Conservation (phyloP, 148 eudicot genomes). For the Fagopyrum tataricum region DNA sequence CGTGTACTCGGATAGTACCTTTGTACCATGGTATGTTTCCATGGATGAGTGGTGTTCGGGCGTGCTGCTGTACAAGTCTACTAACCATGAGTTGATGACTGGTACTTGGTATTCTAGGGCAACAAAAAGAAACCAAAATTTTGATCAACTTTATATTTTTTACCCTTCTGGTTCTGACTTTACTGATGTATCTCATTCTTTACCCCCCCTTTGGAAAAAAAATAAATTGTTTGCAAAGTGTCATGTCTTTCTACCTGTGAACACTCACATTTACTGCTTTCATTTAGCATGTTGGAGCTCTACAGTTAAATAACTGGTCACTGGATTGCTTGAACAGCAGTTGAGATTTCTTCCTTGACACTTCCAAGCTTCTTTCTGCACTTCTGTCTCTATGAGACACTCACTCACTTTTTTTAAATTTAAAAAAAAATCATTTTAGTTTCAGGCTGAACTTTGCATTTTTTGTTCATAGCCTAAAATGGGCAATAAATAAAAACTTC, state of each 20-base stretch:
- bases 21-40: no score
- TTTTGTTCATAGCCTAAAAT: neutral
- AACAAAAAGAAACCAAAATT: neutral
- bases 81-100: neutral
- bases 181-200: neutral
- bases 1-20: no score
- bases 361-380: conserved; percentile 10
- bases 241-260: conserved; percentile 4
- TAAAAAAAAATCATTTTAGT: neutral
- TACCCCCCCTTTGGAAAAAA: neutral
- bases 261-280: conserved; percentile 13
- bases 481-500: no score
- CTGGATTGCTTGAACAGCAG: conserved; percentile 11
- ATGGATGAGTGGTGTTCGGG: no score
- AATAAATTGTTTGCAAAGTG: neutral
- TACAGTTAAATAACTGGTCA: conserved; percentile 7
- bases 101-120: neutral
- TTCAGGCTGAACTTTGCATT: neutral
- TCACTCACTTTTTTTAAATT: neutral
- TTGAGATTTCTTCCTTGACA: conserved; percentile 9
- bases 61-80: no score
- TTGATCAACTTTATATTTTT: neutral
- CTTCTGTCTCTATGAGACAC: neutral
- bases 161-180: neutral
- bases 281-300: conserved; percentile 8